A percentile compares a stretch with the other conserved stretches of the same genome.
phyloP scores from a whole-genome alignment of 139 green algal genomes.

The Chlorella sp. region DNA sequence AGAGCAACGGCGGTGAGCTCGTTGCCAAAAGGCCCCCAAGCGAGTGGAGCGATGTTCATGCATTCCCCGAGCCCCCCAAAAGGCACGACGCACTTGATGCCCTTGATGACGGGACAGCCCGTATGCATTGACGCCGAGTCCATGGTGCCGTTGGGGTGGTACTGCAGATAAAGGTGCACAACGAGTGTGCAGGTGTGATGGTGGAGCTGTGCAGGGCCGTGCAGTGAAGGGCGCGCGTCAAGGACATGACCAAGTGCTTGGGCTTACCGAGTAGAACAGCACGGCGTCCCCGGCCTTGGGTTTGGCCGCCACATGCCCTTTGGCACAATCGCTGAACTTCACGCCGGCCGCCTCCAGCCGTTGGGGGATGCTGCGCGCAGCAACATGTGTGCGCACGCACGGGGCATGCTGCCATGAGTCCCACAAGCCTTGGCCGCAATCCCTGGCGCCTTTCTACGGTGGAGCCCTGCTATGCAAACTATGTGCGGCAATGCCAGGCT shows the following conservation, averaged over 20 bases:
- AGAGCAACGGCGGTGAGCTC: too few relatives aligned
- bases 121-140: constrained; percentile 34
- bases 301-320: constrained; percentile 50
- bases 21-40: too few relatives aligned
- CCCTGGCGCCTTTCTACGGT: neutral
- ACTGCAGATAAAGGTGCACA: too few relatives aligned
- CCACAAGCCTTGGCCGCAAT: neutral
- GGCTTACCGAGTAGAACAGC: constrained; percentile 45
- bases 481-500: too few relatives aligned
- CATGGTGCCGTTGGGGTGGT: constrained; percentile 16
- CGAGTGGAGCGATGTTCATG: too few relatives aligned
- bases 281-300: constrained; percentile 40
- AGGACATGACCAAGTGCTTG: neutral
- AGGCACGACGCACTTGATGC: too few relatives aligned
- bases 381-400: neutral
- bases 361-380: neutral
- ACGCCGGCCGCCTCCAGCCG: constrained; percentile 1
- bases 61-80: too few relatives aligned
- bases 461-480: too few relatives aligned
- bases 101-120: constrained; percentile 33
- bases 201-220: too few relatives aligned
- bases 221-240: neutral
- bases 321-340: constrained; percentile 45
- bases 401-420: neutral
- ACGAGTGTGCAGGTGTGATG: too few relatives aligned